Percentiles rank a stretch among this genome's conserved stretches.
Conservation (phyloP, 2,329 filamentous ascomycete genomes). For the Cercospora brassicicola region DNA sequence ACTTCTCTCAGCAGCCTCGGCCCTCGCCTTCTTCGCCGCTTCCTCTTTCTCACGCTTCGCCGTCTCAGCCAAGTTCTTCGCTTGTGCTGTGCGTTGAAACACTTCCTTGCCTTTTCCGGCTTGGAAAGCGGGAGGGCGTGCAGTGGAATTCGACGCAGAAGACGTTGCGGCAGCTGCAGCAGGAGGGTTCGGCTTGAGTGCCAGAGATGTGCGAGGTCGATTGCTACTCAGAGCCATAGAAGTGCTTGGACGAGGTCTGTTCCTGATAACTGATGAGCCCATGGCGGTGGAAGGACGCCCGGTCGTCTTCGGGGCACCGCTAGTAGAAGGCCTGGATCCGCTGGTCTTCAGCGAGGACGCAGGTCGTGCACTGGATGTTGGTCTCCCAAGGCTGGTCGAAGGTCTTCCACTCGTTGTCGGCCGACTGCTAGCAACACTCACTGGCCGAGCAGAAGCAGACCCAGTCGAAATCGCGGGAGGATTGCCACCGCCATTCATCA, state of each 20-base stretch:
- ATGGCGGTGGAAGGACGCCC: slow-evolving; percentile 1
- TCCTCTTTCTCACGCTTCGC: slow-evolving; percentile 51
- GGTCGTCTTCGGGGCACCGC: background rate
- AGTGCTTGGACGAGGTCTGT: background rate
- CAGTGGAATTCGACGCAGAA: background rate
- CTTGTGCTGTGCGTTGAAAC: slow-evolving; percentile 47
- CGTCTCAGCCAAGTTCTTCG: slow-evolving; percentile 44
- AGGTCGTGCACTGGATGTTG: slow-evolving; percentile 13
- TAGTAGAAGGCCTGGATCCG: background rate
- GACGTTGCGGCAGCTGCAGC: slow-evolving; percentile 1
- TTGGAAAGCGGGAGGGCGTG: slow-evolving; percentile 7
- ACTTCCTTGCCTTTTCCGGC: slow-evolving; percentile 48
- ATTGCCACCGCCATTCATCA: slow-evolving; percentile 33
- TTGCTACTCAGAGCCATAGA: slow-evolving; percentile 10
- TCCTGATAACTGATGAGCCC: background rate
- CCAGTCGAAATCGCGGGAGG: background rate
- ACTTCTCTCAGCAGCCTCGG: slow-evolving; percentile 49
- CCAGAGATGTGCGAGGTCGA: slow-evolving; percentile 13
- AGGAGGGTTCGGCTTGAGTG: slow-evolving; percentile 17
- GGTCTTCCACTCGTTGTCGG: slow-evolving; percentile 12
- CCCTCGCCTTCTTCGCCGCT: slow-evolving; percentile 49
- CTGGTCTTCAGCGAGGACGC: slow-evolving; percentile 4
- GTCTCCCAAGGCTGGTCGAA: background rate
- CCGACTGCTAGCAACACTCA: slow-evolving; percentile 27
- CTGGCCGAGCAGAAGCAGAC: slow-evolving; percentile 25